Conservation (phyloP, 208 protist genomes). For the Wallacemonas collosoma region DNA sequence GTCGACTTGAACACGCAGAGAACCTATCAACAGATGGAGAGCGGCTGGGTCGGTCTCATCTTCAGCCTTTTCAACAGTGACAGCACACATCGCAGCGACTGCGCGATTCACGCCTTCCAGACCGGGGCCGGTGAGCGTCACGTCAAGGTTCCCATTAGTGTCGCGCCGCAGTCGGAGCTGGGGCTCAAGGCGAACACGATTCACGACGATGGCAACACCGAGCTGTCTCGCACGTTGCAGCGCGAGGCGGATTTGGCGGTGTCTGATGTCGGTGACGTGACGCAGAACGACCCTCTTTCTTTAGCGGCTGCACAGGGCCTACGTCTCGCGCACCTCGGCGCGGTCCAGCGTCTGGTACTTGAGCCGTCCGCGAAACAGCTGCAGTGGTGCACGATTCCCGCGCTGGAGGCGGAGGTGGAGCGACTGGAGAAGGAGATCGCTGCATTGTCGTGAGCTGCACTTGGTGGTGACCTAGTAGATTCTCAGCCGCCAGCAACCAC, state of each 20-base stretch:
- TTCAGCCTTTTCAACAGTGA: slow-evolving; percentile 83
- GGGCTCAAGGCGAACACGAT: slow-evolving; percentile 14
- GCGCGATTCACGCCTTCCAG: slow-evolving; percentile 74
- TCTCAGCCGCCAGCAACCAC: no score
- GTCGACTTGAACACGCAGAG: slow-evolving; percentile 82
- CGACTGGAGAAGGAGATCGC: slow-evolving; percentile 42
- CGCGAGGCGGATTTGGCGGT: not conserved
- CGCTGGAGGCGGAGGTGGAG: slow-evolving; percentile 45
- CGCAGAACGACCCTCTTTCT: slow-evolving; percentile 24
- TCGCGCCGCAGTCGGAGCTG: slow-evolving; percentile 27
- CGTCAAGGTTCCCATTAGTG: slow-evolving; percentile 46
- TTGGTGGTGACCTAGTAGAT: no score
- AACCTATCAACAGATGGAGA: slow-evolving; percentile 76
- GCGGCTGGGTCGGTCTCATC: slow-evolving; percentile 84
- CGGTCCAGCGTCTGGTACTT: slow-evolving; percentile 43
- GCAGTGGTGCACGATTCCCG: slow-evolving; percentile 29
- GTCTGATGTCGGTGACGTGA: slow-evolving; percentile 18
- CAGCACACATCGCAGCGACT: slow-evolving; percentile 26
- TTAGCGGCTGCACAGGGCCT: slow-evolving; percentile 41
- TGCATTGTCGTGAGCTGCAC: not conserved
- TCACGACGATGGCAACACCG: slow-evolving; percentile 6
- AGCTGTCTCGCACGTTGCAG: not conserved
- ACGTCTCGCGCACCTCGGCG: slow-evolving; percentile 41
- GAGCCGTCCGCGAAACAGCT: slow-evolving; percentile 38
- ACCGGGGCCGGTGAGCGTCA: slow-evolving; percentile 42